These are phyloP conservation scores for Ormosia emarginata DNA, from an alignment of 306 rosid species.

Conservation along the genomic window DNA sequence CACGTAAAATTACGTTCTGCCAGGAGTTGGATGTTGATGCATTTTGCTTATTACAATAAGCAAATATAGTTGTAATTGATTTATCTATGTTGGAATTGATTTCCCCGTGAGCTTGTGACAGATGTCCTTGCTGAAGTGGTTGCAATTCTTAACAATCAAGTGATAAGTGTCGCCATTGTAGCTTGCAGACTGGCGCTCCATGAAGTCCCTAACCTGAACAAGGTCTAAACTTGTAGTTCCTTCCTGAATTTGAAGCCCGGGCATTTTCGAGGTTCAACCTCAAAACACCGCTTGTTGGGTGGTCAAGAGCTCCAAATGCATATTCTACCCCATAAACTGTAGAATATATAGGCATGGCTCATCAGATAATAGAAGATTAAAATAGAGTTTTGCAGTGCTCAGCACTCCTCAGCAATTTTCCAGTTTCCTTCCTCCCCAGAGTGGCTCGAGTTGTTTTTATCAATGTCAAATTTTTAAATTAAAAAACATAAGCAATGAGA, in stretches of 20 bases:
- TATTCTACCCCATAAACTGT: conserved; percentile 94
- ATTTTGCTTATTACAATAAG: too few species aligned
- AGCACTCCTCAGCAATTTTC: too few species aligned
- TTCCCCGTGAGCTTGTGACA: conserved; percentile 87
- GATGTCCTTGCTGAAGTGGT: conserved; percentile 94
- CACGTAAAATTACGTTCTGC: neutral
- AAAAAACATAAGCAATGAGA: too few species aligned
- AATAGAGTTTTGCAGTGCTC: neutral
- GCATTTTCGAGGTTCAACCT: conserved; percentile 95
- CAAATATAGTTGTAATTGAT: neutral
- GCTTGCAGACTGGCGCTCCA: conserved; percentile 69
- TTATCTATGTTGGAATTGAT: conserved; percentile 93
- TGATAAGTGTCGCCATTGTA: conserved; percentile 94
- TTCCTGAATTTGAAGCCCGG: conserved; percentile 95
- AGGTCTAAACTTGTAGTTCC: conserved; percentile 82
- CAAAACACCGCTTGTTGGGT: conserved; percentile 92
- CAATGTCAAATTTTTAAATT: too few species aligned
- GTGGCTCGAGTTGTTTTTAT: neutral
- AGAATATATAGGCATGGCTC: conserved; percentile 11
- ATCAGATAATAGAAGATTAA: conserved; percentile 25
- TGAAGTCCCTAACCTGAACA: conserved; percentile 81
- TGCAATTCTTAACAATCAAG: conserved; percentile 91
- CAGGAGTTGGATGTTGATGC: neutral
- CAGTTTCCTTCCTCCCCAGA: too few species aligned
- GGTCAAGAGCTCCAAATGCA: conserved; percentile 98